Evolutionary conservation across 2,329 filamentous ascomycete genomes (phyloP).

Genomic region (Ceratocystis eucalypticola): DNA sequence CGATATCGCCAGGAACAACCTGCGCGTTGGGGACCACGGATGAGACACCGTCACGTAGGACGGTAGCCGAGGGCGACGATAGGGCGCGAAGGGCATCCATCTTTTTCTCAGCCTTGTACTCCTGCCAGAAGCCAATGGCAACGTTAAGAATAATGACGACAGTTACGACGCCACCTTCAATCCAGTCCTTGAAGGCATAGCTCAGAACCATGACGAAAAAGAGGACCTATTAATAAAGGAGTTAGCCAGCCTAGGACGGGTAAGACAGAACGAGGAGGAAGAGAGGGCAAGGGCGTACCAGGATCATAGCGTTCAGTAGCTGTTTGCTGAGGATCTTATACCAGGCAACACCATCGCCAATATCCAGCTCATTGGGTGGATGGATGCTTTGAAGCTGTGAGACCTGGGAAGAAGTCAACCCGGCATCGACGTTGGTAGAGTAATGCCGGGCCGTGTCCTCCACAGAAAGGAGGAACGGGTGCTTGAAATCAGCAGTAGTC

Average conservation of each 20-base stretch:
- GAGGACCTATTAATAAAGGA: conserved; percentile 43
- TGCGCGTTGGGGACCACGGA: conserved; percentile 44
- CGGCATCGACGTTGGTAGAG: conserved; percentile 51
- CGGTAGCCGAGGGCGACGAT: conserved; percentile 49
- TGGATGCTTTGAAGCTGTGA: conserved; percentile 43
- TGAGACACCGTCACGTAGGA: conserved; percentile 46
- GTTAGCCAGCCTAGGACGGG: conserved; percentile 24
- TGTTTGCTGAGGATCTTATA: conserved; percentile 61
- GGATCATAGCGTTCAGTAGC: conserved; percentile 64
- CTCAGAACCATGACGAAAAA: conserved; percentile 63
- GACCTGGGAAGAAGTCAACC: conserved; percentile 49
- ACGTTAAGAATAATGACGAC: conserved; percentile 58
- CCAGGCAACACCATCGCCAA: conserved; percentile 53
- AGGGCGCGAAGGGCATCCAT: conserved; percentile 51
- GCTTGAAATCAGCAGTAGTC: conserved; percentile 25
- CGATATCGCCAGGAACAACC: conserved; percentile 59
- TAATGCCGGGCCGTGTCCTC: conserved; percentile 50
- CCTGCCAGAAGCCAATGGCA: conserved; percentile 52
- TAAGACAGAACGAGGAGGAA: conserved; percentile 31
- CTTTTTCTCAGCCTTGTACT: conserved; percentile 51
- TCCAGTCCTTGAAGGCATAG: conserved; percentile 53
- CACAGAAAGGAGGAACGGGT: conserved; percentile 48
- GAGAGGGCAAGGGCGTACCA: conserved; percentile 38
- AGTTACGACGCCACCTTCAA: conserved; percentile 53
- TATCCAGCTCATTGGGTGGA: conserved; percentile 57